Evolutionary conservation across 139 green algal genomes (phyloP).

Genomic region (Chlorella vulgaris): DNA sequence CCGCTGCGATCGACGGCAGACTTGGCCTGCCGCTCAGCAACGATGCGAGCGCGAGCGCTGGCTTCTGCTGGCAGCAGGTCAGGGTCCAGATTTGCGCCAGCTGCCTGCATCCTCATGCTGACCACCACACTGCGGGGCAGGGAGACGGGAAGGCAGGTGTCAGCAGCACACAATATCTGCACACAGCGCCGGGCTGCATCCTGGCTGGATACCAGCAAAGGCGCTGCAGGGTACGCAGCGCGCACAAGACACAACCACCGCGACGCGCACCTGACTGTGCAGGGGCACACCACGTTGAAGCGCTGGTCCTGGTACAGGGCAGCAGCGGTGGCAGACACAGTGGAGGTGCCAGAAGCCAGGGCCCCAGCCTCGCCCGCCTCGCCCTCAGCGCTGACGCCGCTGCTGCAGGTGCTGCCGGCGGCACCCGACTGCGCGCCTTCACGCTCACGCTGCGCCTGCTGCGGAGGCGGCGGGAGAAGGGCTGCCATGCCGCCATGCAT

Average conservation of each 20-base stretch:
- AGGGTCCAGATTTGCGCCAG: not conserved
- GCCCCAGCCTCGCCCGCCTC: not conserved
- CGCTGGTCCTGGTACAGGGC: slow-evolving; percentile 39
- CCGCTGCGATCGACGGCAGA: slow-evolving; percentile 28
- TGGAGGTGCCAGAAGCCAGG: slow-evolving; percentile 1
- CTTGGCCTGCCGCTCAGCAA: slow-evolving; percentile 28
- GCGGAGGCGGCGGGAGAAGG: not conserved
- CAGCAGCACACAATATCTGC: not conserved
- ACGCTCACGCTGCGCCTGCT: not conserved
- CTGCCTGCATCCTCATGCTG: not conserved
- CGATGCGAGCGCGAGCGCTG: not conserved
- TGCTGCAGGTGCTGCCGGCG: too few species aligned
- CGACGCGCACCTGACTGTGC: slow-evolving; percentile 23
- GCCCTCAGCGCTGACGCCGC: not conserved
- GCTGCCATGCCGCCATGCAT: not conserved
- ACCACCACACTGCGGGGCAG: slow-evolving; percentile 23
- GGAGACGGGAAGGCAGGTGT: not conserved
- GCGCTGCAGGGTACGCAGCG: too few species aligned
- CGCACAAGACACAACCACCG: too few species aligned
- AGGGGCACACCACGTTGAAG: slow-evolving; percentile 43
- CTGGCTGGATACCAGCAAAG: too few species aligned
- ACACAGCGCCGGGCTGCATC: not conserved
- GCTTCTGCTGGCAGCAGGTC: not conserved
- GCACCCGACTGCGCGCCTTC: too few species aligned
- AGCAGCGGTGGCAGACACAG: slow-evolving; percentile 34